Base-by-base conservation (phyloP, 2,329 filamentous ascomycete genomes). In the Neopestalotiopsis sp. region DNA sequence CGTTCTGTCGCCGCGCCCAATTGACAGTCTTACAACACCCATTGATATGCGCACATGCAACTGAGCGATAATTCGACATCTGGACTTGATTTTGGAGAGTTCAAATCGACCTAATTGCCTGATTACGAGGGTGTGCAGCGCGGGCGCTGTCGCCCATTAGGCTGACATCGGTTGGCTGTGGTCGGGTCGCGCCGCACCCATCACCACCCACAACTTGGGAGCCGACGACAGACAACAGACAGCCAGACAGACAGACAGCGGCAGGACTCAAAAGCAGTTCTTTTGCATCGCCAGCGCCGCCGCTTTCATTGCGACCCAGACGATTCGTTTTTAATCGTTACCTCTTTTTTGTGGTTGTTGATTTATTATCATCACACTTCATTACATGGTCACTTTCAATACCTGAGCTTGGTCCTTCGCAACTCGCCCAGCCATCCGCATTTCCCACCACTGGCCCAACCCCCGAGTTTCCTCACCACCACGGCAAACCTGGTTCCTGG, bases 391-490 rank as follows among this genome's bases (percentile, higher is more conserved):
- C 30, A 17, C 28, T 13, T 62, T 14, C 13, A 34, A 42, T 32
- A 24, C 24, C 24, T 28, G 24, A 30, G 14, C 30, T 40, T 20
- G 45, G 38, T 49, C 38, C 30, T 28, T 65, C 20, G 24, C 61
- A 20, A 67, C 10, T 67, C 56, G 58, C 20, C 66, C 66, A 67
- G 66, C 66, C 66, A 67, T 67, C 66, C 24, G 42, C 13, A 67
- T 67, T 67, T 67, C 42, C 66, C 45, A 61, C 17, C 66, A 28
- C 32, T 56, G 66, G 57, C 57, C 66, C 66, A 67, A 58, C 66
- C 66, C 63, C 66, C 66, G 20, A 56, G 57, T 61, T 67, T 67
- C 66, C 45, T 53, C n/a, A 7, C n/a, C 45, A 53, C 45, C 45
- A 53, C 57, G 63, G 34, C 66, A 53, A 62, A 28, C 24, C 57